Evolutionary conservation across 1,284 basidiomycete species (phyloP), one percentile per base, ranked within the genome.

Genomic region (Moesziomyces globuligerus): DNA sequence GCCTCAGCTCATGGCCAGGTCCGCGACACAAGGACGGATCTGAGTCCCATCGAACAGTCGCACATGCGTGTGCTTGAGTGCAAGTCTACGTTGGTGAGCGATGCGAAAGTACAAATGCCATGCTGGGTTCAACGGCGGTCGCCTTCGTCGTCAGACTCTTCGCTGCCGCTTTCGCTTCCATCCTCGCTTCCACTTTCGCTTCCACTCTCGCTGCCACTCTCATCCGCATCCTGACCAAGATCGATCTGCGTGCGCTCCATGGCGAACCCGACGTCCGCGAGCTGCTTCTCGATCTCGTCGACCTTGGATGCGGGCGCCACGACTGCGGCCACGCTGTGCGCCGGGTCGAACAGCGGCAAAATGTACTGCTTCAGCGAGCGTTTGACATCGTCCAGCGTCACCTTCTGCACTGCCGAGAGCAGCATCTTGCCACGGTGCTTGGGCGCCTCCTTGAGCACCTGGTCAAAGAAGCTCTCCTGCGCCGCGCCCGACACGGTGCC

Each of bases 401-500:
- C 88, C 9, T 85, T 84, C 85, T 93, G 28, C 8, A 71, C 52
- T 1, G 54, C 43, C 6, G 26, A n/a, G 11, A 81, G 69, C 23
- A 80, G 43, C 7, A 66, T 20, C 26, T 73, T 71, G 6, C 78
- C 79, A 4, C 75, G 50, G 28, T 78, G 61, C 47, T 80, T 78
- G 29, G 73, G 73, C 13, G 68, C 48, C 10, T 62, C 48, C 44
- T 76, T 74, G 10, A 81, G 28, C 28, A 74, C 59, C 43, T 61
- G 59, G 41, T 76, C 72, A 24, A 74, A 50, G 46, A 79, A 80
- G 42, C 62, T 69, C 48, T 72, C 57, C 51, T 80, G 73, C 80
- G 94, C 95, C 34, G 94, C 94, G 66, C 89, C 87, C 18, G 88
- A 88, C 28, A 92, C 89, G 1, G 93, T 96, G 24, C 93, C 90